Evolutionary conservation across 768 basidiomycete species (phyloP).

Genomic region (Symmetrospora coprosmae): DNA sequence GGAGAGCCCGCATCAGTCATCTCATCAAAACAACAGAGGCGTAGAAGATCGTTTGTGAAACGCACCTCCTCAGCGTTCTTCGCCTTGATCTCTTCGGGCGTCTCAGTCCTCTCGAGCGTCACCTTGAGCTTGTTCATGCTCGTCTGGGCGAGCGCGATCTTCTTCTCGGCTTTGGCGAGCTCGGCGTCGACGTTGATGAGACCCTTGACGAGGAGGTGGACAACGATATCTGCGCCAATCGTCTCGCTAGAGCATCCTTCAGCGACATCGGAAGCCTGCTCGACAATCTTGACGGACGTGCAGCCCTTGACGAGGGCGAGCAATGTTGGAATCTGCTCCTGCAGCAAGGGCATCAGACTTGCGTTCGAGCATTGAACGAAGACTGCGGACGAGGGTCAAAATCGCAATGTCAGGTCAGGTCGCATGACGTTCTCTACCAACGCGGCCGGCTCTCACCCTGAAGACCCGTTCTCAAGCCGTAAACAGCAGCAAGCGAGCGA

Average conservation of each 20-base stretch:
- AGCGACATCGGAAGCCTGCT: constrained; percentile 55
- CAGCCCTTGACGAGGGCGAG: constrained; percentile 74
- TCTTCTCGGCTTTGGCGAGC: constrained; percentile 80
- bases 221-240: constrained; percentile 57
- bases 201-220: constrained; percentile 76
- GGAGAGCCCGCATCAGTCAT: background rate
- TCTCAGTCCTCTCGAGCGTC: constrained; percentile 52
- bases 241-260: constrained; percentile 74
- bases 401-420: background rate
- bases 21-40: constrained; percentile 11
- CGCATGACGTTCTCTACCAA: too few relatives aligned
- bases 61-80: constrained; percentile 75
- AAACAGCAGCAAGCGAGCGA: constrained; percentile 73
- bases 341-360: constrained; percentile 52
- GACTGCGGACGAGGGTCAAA: constrained; percentile 42
- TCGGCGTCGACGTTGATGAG: constrained; percentile 78
- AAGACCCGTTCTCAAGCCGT: constrained; percentile 71
- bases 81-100: constrained; percentile 60
- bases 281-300: constrained; percentile 57
- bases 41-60: background rate
- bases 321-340: constrained; percentile 60
- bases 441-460: constrained; percentile 64
- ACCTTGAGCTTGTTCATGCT: constrained; percentile 55
- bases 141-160: constrained; percentile 55
- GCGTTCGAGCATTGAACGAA: constrained; percentile 59